Evolutionary conservation across 2,329 filamentous ascomycete genomes (phyloP).

Genomic region (Cercospora nicotianae): DNA sequence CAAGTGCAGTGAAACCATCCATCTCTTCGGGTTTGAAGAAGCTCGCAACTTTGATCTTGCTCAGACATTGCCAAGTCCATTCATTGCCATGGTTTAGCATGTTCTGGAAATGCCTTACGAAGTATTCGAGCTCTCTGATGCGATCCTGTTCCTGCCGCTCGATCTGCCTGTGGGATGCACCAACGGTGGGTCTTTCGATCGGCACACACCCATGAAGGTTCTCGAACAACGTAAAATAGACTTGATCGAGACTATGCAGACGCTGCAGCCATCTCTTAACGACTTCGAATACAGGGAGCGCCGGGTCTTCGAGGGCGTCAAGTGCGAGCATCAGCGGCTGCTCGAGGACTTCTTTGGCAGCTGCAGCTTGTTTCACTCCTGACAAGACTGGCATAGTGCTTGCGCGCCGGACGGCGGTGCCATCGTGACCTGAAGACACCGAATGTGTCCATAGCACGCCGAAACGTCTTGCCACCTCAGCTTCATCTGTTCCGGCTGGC

Average conservation of each 20-base stretch:
- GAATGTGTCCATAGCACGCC: conserved; percentile 80
- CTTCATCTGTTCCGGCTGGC: conserved; percentile 2
- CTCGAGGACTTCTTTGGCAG: conserved; percentile 62
- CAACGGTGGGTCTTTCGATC: not conserved
- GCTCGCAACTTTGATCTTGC: conserved; percentile 6
- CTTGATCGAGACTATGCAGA: conserved; percentile 53
- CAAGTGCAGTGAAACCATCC: conserved; percentile 28
- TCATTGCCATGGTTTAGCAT: conserved; percentile 62
- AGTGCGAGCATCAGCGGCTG: conserved; percentile 79
- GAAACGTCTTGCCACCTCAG: conserved; percentile 69
- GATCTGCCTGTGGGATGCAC: conserved; percentile 4
- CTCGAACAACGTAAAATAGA: conserved; percentile 42
- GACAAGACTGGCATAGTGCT: conserved; percentile 31
- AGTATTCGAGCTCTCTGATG: conserved; percentile 37
- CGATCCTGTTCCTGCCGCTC: conserved; percentile 2
- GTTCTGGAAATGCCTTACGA: conserved; percentile 71
- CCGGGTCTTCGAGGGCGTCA: conserved; percentile 72
- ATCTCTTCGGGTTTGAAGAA: conserved; percentile 6
- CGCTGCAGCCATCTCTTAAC: conserved; percentile 78
- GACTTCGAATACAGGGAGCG: conserved; percentile 72
- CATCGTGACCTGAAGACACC: conserved; percentile 37
- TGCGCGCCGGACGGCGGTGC: conserved; percentile 27
- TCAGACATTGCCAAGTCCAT: conserved; percentile 33
- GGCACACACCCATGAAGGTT: conserved; percentile 8
- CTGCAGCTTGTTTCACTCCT: conserved; percentile 25